Conservation (phyloP, 139 green algal genomes). For the Coccomyxa sp. region DNA sequence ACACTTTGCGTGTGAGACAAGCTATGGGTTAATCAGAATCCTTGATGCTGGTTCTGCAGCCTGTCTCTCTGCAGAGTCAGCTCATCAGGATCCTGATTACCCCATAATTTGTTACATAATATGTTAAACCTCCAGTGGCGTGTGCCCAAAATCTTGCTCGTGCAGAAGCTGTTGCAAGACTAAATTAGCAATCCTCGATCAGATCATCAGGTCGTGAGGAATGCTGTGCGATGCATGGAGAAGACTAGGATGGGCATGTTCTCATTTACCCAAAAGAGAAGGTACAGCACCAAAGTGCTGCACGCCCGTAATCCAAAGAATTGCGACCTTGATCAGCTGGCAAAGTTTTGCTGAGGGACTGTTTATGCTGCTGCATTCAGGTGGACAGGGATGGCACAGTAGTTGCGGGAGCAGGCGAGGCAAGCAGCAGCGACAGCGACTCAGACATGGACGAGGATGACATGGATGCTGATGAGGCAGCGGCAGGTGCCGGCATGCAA, state of each 20-base stretch:
- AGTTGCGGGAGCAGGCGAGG: conserved; percentile 29
- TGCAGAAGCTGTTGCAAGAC: neutral
- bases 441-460: conserved; percentile 22
- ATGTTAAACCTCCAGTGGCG: neutral
- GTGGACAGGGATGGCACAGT: conserved; percentile 54
- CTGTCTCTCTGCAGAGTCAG: too few species aligned
- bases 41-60: too few species aligned
- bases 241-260: neutral
- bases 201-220: neutral
- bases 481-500: conserved; percentile 5
- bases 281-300: neutral
- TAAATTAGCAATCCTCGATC: neutral
- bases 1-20: neutral
- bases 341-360: neutral
- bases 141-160: too few species aligned
- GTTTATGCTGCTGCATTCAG: conserved; percentile 14
- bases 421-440: conserved; percentile 25
- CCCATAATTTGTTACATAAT: neutral
- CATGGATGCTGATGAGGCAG: conserved; percentile 25
- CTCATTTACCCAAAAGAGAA: too few species aligned
- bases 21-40: neutral
- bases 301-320: neutral
- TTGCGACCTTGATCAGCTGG: neutral
- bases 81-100: neutral
- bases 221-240: neutral